Conservation (phyloP, 768 basidiomycete genomes). For the Suillus brevipes region DNA sequence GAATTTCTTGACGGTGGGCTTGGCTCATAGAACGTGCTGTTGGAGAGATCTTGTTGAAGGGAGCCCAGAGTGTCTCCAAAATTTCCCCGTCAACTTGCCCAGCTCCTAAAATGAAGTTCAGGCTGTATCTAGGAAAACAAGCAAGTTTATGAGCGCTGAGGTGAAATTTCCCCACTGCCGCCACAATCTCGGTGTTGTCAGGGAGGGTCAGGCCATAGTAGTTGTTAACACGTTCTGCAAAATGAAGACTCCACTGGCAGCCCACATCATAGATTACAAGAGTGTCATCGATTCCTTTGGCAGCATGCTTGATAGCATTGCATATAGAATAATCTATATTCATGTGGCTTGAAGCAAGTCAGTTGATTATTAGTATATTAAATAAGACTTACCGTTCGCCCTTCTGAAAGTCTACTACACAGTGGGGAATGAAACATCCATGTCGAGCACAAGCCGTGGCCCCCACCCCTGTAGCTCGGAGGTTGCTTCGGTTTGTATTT, state of each 20-base stretch:
- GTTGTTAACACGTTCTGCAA: constrained; percentile 10
- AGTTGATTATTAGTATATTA: not conserved
- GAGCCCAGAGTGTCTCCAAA: constrained; percentile 35
- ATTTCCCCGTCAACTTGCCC: constrained; percentile 32
- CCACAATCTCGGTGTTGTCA: constrained; percentile 21
- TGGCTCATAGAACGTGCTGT: too few species aligned
- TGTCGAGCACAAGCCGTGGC: constrained; percentile 31
- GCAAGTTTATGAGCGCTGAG: too few species aligned
- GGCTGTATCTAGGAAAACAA: too few species aligned
- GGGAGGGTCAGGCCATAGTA: not conserved
- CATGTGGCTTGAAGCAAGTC: constrained; percentile 20
- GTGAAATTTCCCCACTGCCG: constrained; percentile 21
- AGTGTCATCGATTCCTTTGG: not conserved
- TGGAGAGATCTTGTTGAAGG: too few species aligned
- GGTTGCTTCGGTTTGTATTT: too few species aligned
- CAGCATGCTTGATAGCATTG: constrained; percentile 18
- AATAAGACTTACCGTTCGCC: constrained; percentile 23
- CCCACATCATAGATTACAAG: constrained; percentile 32
- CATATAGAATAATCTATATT: constrained; percentile 30
- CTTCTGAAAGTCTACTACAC: constrained; percentile 32
- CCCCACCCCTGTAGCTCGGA: constrained; percentile 28
- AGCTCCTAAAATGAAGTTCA: constrained; percentile 29
- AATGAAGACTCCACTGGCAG: constrained; percentile 26
- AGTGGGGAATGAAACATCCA: constrained; percentile 31
- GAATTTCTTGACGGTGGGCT: too few species aligned